Evolutionary conservation across 768 basidiomycete species (phyloP), one percentile per base, ranked within the genome.

Genomic region (Kwoniella pini): DNA sequence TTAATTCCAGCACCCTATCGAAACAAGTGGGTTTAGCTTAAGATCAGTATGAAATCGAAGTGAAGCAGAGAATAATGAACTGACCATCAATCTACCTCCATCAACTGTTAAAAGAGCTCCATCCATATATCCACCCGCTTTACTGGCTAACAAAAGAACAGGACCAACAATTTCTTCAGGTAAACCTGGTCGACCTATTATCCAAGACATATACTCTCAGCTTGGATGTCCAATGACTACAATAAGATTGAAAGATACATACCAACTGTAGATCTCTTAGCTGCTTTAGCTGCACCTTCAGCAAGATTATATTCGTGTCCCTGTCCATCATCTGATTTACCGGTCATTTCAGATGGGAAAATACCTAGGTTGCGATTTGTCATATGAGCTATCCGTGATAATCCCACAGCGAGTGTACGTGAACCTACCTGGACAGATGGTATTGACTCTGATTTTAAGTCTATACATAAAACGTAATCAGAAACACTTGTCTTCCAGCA

Each of bases 331-430:
- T 54, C 49, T 11, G 33, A 60, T 27, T 62, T 60, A 10, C 72
- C 72, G 13, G 76, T 77, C 74, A 77, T 77, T 39, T 75, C 74
- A 11, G 70, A 68, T 0, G 74, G 74, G 69, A 75, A 77, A 62
- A 75, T 69, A n/a, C 48, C 48, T 50, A 50, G n/a, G n/a, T 33
- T 36, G 33, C 33, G 33, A 36, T 36, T 36, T 36, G 7, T 36
- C 33, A 7, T 7, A 7, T 36, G 15, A 15, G 33, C 33, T 36
- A 7, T 15, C 15, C 15, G 33, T 36, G 7, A 7, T 36, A 7
- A 9, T 22, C 5, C 21, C 0, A 44, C 22, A 22, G 21, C 5
- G 11, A 44, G 43, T n/a, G 26, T 3, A 36, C 2, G 27, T 15
- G n/a, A 17, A 31, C 48, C n/a, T 33, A 50, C 76, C 76, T 1